Evolutionary conservation across 768 basidiomycete species (phyloP), one percentile per base, ranked within the genome.

Genomic region (Saitozyma podzolica): DNA sequence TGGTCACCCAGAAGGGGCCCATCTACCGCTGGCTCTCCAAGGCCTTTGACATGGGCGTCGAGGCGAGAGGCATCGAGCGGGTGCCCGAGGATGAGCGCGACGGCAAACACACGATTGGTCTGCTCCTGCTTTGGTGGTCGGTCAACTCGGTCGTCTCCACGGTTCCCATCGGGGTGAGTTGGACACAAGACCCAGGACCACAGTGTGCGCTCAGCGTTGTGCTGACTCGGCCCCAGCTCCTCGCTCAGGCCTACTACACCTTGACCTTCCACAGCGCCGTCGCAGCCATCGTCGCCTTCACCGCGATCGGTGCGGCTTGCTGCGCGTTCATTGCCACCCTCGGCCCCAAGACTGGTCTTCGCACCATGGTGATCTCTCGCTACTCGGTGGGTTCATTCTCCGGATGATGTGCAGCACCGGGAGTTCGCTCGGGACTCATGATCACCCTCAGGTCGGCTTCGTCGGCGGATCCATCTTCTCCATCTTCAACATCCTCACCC

Each of bases 41-140:
- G 67, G 74, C 84, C 11, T 84, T 85, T 69, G 74, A 79, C 14
- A 82, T 76, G 56, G 84, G 84, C 52, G 83, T 85, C 17, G 85
- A 86, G 71, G 84, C 84, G 6, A 77, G 83, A 72, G 85, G 85
- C 17, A 82, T 86, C 7, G 85, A 85, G 64, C 82, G 85, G 11
- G 83, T 85, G 0, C 83, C 83, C 14, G 85, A 85, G 68, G 73
- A 82, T 60, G 81, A 84, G 73, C 68, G 83, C 62, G 81, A 82
- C 56, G 74, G 64, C 0, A 83, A 82, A 60, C 81, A 83, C 61
- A 67, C 79, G 13, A 61, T 59, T 13, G 50, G 45, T 3, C 50
- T 70, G 59, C 54, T 72, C 57, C 53, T 72, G 40, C 63, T 76
- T 51, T 76, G 74, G 74, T 72, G 82, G 81, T 84, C 83, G 29